These are phyloP conservation scores for Citeromyces hawaiiensis DNA, from an alignment of 1,139 yeast genomes.

Conservation along the genomic window DNA sequence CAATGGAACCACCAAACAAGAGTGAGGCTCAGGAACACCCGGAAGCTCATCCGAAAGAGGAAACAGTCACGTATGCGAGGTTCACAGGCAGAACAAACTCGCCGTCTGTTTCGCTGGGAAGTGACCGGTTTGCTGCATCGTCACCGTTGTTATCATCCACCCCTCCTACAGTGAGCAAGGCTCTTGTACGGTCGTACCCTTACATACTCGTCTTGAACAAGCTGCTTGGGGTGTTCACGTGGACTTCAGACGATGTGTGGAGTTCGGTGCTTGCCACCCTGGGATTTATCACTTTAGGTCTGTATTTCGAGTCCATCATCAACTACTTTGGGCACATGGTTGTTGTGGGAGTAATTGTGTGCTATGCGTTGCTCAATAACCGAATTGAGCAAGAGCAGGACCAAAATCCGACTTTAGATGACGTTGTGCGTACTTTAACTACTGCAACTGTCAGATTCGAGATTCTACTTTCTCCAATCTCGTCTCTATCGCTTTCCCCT, in stretches of 20 bases:
- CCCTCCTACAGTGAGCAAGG: slow-evolving; percentile 83
- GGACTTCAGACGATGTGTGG: slow-evolving; percentile 88
- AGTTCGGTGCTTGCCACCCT: slow-evolving; percentile 52
- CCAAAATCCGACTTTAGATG: slow-evolving; percentile 73
- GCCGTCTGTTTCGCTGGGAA: slow-evolving; percentile 4
- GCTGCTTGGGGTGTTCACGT: slow-evolving; percentile 59
- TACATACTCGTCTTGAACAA: slow-evolving; percentile 63
- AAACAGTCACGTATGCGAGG: slow-evolving; percentile 18
- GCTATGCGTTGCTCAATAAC: slow-evolving; percentile 50
- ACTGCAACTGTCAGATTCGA: slow-evolving; percentile 68
- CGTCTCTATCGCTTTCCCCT: slow-evolving; percentile 54
- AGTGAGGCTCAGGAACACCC: not conserved
- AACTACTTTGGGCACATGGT: slow-evolving; percentile 73
- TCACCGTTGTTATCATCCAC: slow-evolving; percentile 69
- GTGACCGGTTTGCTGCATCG: slow-evolving; percentile 23
- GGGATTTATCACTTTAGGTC: slow-evolving; percentile 41
- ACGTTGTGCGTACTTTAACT: slow-evolving; percentile 71
- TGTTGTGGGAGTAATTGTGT: slow-evolving; percentile 51
- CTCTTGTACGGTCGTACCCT: slow-evolving; percentile 74
- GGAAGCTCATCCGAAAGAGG: not conserved
- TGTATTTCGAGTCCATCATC: slow-evolving; percentile 62
- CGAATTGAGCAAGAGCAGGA: slow-evolving; percentile 36
- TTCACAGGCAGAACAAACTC: slow-evolving; percentile 20
- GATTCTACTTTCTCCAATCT: slow-evolving; percentile 63
- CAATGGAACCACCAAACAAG: not conserved